Base-by-base conservation (phyloP, 805 yeast genomes). In the Candida rishiriensis region DNA sequence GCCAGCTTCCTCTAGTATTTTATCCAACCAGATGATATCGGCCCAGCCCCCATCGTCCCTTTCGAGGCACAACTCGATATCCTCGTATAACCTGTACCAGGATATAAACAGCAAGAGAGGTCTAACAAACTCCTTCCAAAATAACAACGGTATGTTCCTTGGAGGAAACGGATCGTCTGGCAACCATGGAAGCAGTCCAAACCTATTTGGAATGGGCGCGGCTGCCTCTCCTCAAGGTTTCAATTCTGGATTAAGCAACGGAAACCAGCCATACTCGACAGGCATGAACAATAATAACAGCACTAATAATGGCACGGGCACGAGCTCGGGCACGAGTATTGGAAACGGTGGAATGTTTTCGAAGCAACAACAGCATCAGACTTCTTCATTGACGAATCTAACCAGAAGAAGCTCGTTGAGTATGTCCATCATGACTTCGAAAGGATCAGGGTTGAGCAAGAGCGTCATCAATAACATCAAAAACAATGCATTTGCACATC, bases 51-150 rank as follows among this genome's bases (percentile, higher is more conserved):
- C 57, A 26, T 41, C 54, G 2, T 47, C 57, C 8, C 14, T 41
- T 3, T 57, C 64, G 13, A 47, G 64, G 28, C 59, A 58, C 28
- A 52, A 55, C 12, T 61, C 65, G 3, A 42, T 55, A 1, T 47
- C 62, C 3, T 60, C 63, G 7, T 49, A 48, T 37, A 55, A 46
- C 32, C 42, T 56, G 6, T 59, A 59, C 33, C 63, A 57, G 11
- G 63, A 59, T 32, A 41, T 60, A 1, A 59, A 55, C 39, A 47
- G 46, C 12, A 60, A 59, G 34, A 47, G 64, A 42, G 64, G 64
- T 2, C 38, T 53, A 32, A 47, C 57, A 3, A 46, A 30, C 9
- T 30, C 33, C 4, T 30, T 30, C 33, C 13, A 30, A 13, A 29
- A 33, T 6, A 16, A 21, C 10, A 17, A 16, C 26, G 21, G 28